Percentiles rank a stretch among this genome's conserved stretches.
Conservation (phyloP, 1,284 basidiomycete genomes). For the Leccinum cinnamomeum region DNA sequence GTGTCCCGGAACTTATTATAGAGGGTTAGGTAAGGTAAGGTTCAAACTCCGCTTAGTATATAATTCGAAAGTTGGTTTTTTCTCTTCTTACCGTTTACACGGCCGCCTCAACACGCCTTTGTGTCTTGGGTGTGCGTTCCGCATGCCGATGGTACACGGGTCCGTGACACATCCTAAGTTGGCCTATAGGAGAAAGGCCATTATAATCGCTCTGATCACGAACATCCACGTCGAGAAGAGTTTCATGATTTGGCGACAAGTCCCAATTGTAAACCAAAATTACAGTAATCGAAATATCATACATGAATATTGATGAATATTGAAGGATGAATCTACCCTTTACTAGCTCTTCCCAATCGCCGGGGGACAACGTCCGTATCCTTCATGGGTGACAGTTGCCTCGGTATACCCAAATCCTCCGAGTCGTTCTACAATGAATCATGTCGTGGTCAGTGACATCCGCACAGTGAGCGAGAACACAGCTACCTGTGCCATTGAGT, state of each 20-base stretch:
- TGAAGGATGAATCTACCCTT: slow-evolving; percentile 12
- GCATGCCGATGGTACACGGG: slow-evolving; percentile 50
- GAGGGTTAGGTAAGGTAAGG: background rate
- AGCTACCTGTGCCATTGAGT: slow-evolving; percentile 38
- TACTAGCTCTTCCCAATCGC: slow-evolving; percentile 37
- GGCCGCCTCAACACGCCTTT: slow-evolving; percentile 46
- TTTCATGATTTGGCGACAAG: slow-evolving; percentile 78
- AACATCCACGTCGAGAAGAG: slow-evolving; percentile 64
- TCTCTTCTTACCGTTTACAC: slow-evolving; percentile 33
- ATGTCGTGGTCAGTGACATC: background rate
- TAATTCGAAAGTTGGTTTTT: slow-evolving; percentile 6
- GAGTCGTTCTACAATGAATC: slow-evolving; percentile 16
- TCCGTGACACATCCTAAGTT: slow-evolving; percentile 42
- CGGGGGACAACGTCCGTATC: slow-evolving; percentile 49
- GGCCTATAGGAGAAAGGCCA: slow-evolving; percentile 59
- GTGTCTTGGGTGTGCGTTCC: slow-evolving; percentile 54
- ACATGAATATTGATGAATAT: background rate
- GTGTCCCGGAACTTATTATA: background rate
- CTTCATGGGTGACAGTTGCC: slow-evolving; percentile 61
- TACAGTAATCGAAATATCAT: background rate
- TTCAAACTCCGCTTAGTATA: slow-evolving; percentile 29
- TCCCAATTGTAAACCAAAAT: background rate
- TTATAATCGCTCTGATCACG: slow-evolving; percentile 79
- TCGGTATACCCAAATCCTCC: slow-evolving; percentile 57
- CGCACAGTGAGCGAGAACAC: background rate